phyloP scores from a whole-genome alignment of 202 grass and related monocot genomes.

The Carex sylvatica region DNA sequence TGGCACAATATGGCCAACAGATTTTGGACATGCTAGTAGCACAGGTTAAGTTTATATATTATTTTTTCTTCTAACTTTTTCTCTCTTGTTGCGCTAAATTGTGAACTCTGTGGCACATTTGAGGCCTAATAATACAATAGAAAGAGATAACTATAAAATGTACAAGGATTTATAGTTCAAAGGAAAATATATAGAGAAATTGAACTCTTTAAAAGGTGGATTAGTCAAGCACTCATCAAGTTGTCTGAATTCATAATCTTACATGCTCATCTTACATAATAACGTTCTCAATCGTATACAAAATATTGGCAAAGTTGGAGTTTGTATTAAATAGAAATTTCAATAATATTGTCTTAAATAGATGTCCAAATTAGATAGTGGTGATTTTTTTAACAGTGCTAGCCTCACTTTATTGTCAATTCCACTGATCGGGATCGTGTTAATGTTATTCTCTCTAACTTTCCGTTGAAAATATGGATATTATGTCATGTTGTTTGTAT shows the following conservation, averaged over 20 bases:
- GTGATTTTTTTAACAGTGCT: not conserved
- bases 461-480: too few species aligned
- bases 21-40: slow-evolving; percentile 67
- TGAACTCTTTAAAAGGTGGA: not conserved
- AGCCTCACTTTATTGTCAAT: not conserved
- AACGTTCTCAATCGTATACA: not conserved
- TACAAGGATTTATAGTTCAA: not conserved
- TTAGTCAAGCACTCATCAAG: not conserved
- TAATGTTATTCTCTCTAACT: too few species aligned
- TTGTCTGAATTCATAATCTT: not conserved
- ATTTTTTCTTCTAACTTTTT: not conserved
- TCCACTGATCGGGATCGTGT: not conserved
- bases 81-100: not conserved
- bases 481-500: too few species aligned
- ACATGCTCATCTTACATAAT: not conserved
- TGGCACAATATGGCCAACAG: slow-evolving; percentile 85
- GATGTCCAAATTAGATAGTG: not conserved
- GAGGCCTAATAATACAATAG: not conserved
- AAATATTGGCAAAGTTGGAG: not conserved
- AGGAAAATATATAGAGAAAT: not conserved
- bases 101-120: not conserved
- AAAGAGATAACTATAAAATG: not conserved
- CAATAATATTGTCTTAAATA: not conserved
- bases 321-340: not conserved
- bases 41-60: slow-evolving; percentile 51